Evolutionary conservation across 2,329 filamentous ascomycete genomes (phyloP).

Genomic region (Mycosphaerelloides madeirae): DNA sequence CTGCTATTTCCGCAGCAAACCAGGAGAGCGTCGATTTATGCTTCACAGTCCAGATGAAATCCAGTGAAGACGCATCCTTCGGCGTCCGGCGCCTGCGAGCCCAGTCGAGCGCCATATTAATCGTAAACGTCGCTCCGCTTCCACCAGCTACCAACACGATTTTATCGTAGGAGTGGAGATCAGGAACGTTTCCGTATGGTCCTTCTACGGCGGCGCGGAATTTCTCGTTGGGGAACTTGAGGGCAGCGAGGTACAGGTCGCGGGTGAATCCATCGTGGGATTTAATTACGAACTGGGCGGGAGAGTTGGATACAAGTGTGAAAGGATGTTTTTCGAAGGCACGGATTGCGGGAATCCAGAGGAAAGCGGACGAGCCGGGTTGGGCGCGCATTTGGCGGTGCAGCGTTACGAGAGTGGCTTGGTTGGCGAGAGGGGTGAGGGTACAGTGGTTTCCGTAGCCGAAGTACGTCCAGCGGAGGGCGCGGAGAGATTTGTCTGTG

Average conservation of each 20-base stretch:
- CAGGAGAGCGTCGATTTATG: conserved; percentile 38
- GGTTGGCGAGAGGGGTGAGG: conserved; percentile 16
- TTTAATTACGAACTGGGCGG: conserved; percentile 20
- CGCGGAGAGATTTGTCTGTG: conserved; percentile 16
- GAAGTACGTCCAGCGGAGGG: conserved; percentile 18
- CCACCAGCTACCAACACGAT: conserved; percentile 57
- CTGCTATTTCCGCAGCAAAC: conserved; percentile 49
- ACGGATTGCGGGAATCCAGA: conserved; percentile 21
- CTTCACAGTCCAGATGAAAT: conserved; percentile 33
- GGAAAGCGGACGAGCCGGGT: conserved; percentile 22
- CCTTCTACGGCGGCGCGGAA: conserved; percentile 24
- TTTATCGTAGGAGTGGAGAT: conserved; percentile 55
- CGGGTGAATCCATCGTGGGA: conserved; percentile 21
- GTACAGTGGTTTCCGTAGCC: conserved; percentile 14
- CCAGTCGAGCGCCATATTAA: conserved; percentile 52
- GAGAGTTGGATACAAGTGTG: conserved; percentile 17
- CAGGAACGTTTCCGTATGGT: conserved; percentile 26
- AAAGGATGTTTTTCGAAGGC: conserved; percentile 22
- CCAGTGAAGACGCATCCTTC: conserved; percentile 46
- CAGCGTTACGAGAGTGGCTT: conserved; percentile 19
- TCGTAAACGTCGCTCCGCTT: conserved; percentile 55
- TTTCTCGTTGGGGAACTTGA: conserved; percentile 10
- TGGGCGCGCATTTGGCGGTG: conserved; percentile 10
- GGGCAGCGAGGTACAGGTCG: conserved; percentile 17
- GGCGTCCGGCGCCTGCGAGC: conserved; percentile 24